Base-by-base conservation (phyloP, 371 early-diverging fungal species). In the Apophysomyces ossiformis region DNA sequence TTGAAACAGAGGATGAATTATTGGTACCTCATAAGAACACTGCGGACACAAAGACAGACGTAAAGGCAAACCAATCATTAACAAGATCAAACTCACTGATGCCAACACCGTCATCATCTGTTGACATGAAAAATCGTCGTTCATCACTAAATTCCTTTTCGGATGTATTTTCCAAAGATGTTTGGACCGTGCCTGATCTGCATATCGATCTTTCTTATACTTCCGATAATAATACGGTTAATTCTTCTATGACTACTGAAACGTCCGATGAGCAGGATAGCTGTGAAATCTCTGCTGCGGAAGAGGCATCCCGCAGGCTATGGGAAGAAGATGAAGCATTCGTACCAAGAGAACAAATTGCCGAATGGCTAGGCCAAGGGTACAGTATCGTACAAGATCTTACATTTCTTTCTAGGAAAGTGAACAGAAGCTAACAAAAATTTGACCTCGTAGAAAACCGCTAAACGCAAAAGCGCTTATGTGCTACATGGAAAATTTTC, bases 401-500 rank as follows among this genome's bases (percentile, higher is more conserved):
- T 26, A 2, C 32, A 1, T 26, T 26, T 26, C 32, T 26, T 26
- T 26, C 2, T 26, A 26, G 32, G 0, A 1, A 26, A 26, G 26
- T 26, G 26, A 44, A 37, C 50, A 45, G 26, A 58, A 13, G 50
- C 58, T 58, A 46, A 57, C 5, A 37, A 15, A 18, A 37, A 44
- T 7, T 41, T 57, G 11, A 36, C 43, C 6, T 50, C 45, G 11
- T 64, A 78, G 77, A 35, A 78, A 78, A 64, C 68, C 75, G 0
- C 83, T 88, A 59, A 86, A 93, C 65, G 72, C 75, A 4, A 79
- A 69, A 21, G 80, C 89, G 0, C 75, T 95, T 60, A 65, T 67
- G 8, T 77, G 79, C 41, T 96, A 92, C 70, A 92, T 96, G 85
- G 69, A 86, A 18, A 74, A 85, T 65, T 93, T 90, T 74, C 89